Evolutionary conservation across 164 flowering plant species (phyloP).

Genomic region (Magnolia changhungtana): DNA sequence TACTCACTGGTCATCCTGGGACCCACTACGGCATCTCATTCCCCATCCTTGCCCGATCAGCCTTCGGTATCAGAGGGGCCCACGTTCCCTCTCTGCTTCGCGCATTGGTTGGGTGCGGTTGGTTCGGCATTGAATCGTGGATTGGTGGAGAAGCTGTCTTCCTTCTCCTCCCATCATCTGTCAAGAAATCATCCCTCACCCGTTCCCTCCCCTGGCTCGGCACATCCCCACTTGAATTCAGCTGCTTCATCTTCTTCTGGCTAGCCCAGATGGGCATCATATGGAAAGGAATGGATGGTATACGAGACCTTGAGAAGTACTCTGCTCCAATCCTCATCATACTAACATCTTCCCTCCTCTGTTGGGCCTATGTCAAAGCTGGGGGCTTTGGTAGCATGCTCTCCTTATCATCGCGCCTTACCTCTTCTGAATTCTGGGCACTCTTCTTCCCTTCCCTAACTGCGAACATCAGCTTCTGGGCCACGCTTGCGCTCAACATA

Average conservation of each 20-base stretch:
- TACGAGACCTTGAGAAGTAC: slow-evolving; percentile 70
- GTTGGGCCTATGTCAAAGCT: slow-evolving; percentile 75
- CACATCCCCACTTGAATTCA: slow-evolving; percentile 78
- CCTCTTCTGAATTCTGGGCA: slow-evolving; percentile 62
- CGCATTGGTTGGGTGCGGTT: slow-evolving; percentile 84
- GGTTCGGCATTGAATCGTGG: slow-evolving; percentile 96
- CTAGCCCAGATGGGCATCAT: slow-evolving; percentile 52
- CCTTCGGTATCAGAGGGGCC: slow-evolving; percentile 81
- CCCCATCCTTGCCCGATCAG: slow-evolving; percentile 77
- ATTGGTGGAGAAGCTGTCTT: slow-evolving; percentile 89
- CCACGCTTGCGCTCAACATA: slow-evolving; percentile 78
- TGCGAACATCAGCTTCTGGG: slow-evolving; percentile 92
- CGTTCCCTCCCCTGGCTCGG: slow-evolving; percentile 61
- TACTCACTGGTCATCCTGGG: slow-evolving; percentile 82
- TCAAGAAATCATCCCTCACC: slow-evolving; percentile 34
- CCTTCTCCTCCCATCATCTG: slow-evolving; percentile 51
- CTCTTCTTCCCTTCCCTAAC: slow-evolving; percentile 88
- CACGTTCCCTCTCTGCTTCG: slow-evolving; percentile 74
- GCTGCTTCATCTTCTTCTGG: slow-evolving; percentile 81
- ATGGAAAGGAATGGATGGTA: slow-evolving; percentile 82
- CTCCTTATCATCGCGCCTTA: slow-evolving; percentile 51
- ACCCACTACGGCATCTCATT: slow-evolving; percentile 77
- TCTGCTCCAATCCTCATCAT: slow-evolving; percentile 70
- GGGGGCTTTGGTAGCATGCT: slow-evolving; percentile 82
- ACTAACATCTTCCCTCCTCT: slow-evolving; percentile 52